Percentiles rank a stretch among this genome's conserved stretches.
These are phyloP conservation scores for Sarcodon sp. DNA, from an alignment of 768 basidiomycete species.

Conservation along the genomic window DNA sequence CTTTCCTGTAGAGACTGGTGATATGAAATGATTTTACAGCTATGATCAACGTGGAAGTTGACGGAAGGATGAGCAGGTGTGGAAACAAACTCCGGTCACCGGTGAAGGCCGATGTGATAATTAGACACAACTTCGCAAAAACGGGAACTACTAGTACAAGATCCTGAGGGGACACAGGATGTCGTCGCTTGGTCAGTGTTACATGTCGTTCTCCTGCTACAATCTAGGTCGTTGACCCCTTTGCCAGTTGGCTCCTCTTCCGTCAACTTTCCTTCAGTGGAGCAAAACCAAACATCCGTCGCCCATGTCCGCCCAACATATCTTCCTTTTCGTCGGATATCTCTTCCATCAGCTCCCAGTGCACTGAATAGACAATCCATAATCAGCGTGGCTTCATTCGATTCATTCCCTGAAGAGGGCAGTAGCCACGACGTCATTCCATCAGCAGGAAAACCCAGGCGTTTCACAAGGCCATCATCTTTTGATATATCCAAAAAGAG, in stretches of 20 bases:
- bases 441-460: constrained; percentile 2
- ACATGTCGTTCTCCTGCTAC: not conserved
- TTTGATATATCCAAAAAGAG: constrained; percentile 26
- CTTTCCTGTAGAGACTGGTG: not conserved
- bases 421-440: constrained; percentile 12
- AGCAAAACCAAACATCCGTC: constrained; percentile 1
- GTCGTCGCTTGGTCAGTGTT: not conserved
- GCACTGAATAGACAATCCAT: constrained; percentile 48
- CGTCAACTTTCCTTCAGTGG: constrained; percentile 9
- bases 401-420: constrained; percentile 50
- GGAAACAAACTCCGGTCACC: not conserved
- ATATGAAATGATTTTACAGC: not conserved
- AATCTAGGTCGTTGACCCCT: not conserved
- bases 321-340: constrained; percentile 36
- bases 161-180: not conserved
- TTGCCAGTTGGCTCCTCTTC: not conserved
- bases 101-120: not conserved
- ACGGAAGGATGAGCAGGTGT: not conserved
- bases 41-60: not conserved
- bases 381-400: constrained; percentile 60
- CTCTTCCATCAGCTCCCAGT: constrained; percentile 25
- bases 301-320: constrained; percentile 34
- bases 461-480: constrained; percentile 24
- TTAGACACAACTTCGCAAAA: not conserved
- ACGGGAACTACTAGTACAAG: not conserved